Base-by-base conservation (phyloP, 2,329 filamentous ascomycete species). In the Didymella keratinophila region DNA sequence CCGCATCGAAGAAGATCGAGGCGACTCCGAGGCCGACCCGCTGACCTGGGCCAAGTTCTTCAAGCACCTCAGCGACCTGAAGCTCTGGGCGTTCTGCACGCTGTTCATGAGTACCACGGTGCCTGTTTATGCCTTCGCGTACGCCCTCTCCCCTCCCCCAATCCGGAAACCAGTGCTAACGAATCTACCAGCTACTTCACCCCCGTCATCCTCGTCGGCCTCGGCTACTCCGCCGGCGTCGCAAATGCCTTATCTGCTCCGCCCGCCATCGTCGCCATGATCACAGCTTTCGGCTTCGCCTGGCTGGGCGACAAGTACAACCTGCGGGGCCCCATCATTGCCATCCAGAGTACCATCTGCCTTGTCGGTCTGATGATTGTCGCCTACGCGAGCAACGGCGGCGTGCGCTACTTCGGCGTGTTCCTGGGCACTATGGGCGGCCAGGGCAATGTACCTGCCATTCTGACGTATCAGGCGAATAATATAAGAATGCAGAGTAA, bases 401-500 rank as follows among this genome's bases (percentile, higher is more conserved):
- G 61, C 18, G 68, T 56, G 9, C 56, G 68, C 14, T 73, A 73
- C 60, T 70, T 71, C 41, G 69, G 71, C 36, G 52, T 58, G 2
- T 73, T 71, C 52, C 59, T 73, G 9, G 69, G 67, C 9, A 62
- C 69, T 9, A 56, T 56, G 28, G 69, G 69, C 12, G 52, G 56
- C 30, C 65, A 66, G 28, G 61, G 64, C 12, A 66, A 66, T 18
- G 51, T 72, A 1, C 70, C 69, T 0, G 59, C 61, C 7, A 64
- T 72, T 8, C 58, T 73, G 21, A 64, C 71, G 10, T 73, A 68
- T 32, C 71, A 73, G 37, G 65, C 65, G 39, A 71, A 69, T 52
- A 71, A 71, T 37, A 68, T 69, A 4, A 48, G 61, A 10, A 58
- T 63, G 21, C 65, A 73, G 39, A 67, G 64, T 32, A 65, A 68